Evolutionary conservation across 2,329 filamentous ascomycete species (phyloP).

Genomic region (Cladosporium sp.): DNA sequence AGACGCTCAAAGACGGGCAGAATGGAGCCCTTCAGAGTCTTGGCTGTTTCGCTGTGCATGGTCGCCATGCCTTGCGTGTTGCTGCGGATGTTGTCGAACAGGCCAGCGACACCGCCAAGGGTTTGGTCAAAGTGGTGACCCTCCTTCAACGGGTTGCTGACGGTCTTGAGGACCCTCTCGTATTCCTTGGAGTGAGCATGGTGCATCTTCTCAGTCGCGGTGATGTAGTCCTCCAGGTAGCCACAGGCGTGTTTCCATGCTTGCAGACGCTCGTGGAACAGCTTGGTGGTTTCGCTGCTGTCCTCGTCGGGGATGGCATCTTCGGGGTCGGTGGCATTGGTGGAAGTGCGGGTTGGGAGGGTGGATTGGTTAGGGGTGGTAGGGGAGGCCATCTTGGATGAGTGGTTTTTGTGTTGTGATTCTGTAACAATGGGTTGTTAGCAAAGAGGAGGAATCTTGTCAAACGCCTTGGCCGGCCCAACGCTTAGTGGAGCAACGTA

Average conservation of each 20-base stretch:
- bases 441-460: too few species aligned
- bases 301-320: constrained; percentile 47
- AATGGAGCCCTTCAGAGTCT: constrained; percentile 79
- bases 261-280: constrained; percentile 80
- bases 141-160: constrained; percentile 79
- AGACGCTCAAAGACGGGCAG: constrained; percentile 84
- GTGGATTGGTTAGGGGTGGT: neutral
- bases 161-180: constrained; percentile 89
- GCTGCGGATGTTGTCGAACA: constrained; percentile 89
- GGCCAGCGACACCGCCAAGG: constrained; percentile 77
- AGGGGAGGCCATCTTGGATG: constrained; percentile 5
- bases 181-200: constrained; percentile 87
- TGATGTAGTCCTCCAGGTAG: constrained; percentile 87
- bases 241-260: constrained; percentile 94
- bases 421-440: too few species aligned
- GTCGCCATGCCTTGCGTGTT: constrained; percentile 91
- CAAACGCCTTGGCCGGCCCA: too few species aligned
- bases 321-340: constrained; percentile 34
- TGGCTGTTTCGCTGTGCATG: constrained; percentile 84
- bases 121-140: constrained; percentile 90
- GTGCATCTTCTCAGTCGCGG: constrained; percentile 79
- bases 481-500: too few species aligned
- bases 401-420: neutral
- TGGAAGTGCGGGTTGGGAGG: constrained; percentile 30
- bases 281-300: constrained; percentile 46